phyloP scores from a whole-genome alignment of 1,139 yeast species.

The Debaryomyces robertsiae region DNA sequence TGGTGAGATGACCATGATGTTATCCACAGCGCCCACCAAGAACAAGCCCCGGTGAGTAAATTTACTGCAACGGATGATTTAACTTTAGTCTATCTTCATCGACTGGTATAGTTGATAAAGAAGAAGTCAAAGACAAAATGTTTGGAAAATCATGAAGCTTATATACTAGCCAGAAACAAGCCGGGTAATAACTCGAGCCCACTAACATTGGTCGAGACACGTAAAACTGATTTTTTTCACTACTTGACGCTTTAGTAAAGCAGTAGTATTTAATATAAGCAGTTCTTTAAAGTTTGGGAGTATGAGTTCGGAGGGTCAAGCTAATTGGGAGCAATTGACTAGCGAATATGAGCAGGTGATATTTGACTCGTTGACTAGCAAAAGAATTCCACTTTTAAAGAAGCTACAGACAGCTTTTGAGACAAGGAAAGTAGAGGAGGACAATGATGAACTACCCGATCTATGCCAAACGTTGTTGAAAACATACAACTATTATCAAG shows the following conservation, averaged over 20 bases:
- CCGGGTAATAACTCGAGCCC: constrained; percentile 16
- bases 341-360: constrained; percentile 25
- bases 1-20: constrained; percentile 37
- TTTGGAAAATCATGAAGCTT: too few species aligned
- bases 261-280: too few species aligned
- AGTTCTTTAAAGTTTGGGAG: constrained; percentile 3
- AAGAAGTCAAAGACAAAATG: constrained; percentile 11
- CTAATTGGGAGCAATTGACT: constrained; percentile 28
- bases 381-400: constrained; percentile 34
- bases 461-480: constrained; percentile 35
- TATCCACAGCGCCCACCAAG: constrained; percentile 35
- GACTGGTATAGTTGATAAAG: constrained; percentile 68
- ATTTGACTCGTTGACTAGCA: constrained; percentile 36
- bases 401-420: constrained; percentile 19
- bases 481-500: constrained; percentile 55
- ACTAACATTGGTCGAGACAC: constrained; percentile 3
- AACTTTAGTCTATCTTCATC: constrained; percentile 55
- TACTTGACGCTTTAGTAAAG: too few species aligned
- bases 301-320: constrained; percentile 10
- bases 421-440: constrained; percentile 20
- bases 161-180: too few species aligned
- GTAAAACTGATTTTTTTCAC: constrained; percentile 3
- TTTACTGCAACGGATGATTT: constrained; percentile 47
- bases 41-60: constrained; percentile 18
- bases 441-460: constrained; percentile 20